Evolutionary conservation across 2,329 filamentous ascomycete species (phyloP).

Genomic region (Talaromyces atroroseus): DNA sequence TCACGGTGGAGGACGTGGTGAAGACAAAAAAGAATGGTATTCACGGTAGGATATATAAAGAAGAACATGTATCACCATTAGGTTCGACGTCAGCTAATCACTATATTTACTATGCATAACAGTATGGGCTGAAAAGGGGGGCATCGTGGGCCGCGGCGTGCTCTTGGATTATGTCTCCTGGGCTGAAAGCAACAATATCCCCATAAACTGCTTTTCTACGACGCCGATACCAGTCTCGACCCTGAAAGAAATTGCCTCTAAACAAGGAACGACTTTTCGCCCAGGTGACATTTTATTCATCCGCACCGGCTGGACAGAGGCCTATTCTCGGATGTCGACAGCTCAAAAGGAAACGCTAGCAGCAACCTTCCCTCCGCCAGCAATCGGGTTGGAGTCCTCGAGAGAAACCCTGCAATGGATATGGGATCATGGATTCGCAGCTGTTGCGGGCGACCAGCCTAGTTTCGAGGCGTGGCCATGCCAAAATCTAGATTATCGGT

Average conservation of each 20-base stretch:
- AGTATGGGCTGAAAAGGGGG: conserved; percentile 26
- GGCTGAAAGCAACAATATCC: conserved; percentile 32
- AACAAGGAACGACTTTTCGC: conserved; percentile 39
- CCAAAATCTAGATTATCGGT: conserved; percentile 18
- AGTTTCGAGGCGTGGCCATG: conserved; percentile 48
- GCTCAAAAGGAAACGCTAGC: conserved; percentile 35
- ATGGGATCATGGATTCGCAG: conserved; percentile 53
- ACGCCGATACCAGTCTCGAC: conserved; percentile 16
- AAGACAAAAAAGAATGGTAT: conserved; percentile 32
- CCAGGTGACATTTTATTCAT: conserved; percentile 54
- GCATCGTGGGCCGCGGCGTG: conserved; percentile 38
- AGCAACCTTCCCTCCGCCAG: conserved; percentile 23
- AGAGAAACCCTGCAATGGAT: conserved; percentile 51
- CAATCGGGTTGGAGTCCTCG: conserved; percentile 46
- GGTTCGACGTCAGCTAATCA: neutral
- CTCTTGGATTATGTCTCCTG: conserved; percentile 44
- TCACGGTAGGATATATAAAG: conserved; percentile 22
- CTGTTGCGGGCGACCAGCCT: conserved; percentile 53
- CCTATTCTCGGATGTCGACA: conserved; percentile 33
- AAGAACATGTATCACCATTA: neutral
- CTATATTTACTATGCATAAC: conserved; percentile 1
- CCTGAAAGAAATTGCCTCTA: conserved; percentile 41
- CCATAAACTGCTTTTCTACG: conserved; percentile 37
- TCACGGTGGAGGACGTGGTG: conserved; percentile 32
- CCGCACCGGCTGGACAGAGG: conserved; percentile 49